Evolutionary conservation across 768 basidiomycete species (phyloP), one percentile per base, ranked within the genome.

Genomic region (Kwoniella dendrophila): DNA sequence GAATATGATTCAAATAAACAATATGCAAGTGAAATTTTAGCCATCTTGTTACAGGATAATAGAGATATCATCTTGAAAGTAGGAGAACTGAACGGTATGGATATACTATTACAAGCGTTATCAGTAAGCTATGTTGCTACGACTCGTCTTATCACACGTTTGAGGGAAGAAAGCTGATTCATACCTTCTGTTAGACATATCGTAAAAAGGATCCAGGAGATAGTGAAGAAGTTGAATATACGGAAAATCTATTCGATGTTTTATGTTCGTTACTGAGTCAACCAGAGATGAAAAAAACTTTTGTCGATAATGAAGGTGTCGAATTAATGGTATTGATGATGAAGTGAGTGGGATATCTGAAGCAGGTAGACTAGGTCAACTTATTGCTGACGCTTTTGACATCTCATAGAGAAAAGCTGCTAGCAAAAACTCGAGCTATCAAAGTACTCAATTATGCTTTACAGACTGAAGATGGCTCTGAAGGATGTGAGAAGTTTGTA

Each of bases 281-380:
- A 78, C 82, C 87, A 14, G 82, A 86, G 48, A 86, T 89, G 75
- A 98, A 97, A 79, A 78, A 83, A 18, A 79, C 86, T 3, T 98
- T 99, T 80, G 80, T 92, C n/a, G 85, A 87, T 10, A 88, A 88
- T 20, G 96, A 99, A 78, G 96, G 96, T 1, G 86, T 92, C 14
- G 96, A 99, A 71, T 84, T 99, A 33, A 97, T 98, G 93, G 85
- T 96, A n/a, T 82, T 98, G 66, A 89, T 96, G 85, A 93, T 97
- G 89, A 95, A 89, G 92, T 94, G 69, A 22, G 52, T 22, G 12
- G 24, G 7, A 30, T 44, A 45, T n/a, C 38, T 4, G 10, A 5
- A 27, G 30, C 26, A 26, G 40, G 56, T n/a, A 20, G 44, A 3
- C 20, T 44, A 18, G 40, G 18, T 32, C 71, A n/a, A n/a, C n/a